Percentiles rank a stretch among this genome's conserved stretches.
These are phyloP conservation scores for Stenogyne calaminthoides DNA, from an alignment of 305 asterid species.

Conservation along the genomic window DNA sequence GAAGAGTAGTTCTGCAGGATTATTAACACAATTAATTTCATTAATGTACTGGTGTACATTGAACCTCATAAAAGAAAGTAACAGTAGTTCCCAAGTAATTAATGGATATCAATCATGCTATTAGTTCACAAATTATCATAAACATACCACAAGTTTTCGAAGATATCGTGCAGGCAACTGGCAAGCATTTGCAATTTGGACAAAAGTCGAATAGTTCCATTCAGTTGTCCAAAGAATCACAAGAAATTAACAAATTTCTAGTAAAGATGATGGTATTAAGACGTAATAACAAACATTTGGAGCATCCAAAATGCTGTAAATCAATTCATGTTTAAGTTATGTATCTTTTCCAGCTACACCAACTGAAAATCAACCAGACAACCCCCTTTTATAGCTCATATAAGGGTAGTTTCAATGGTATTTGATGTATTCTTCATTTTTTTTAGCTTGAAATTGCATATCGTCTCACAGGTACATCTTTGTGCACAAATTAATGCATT, in stretches of 20 bases:
- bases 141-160: background rate
- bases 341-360: background rate
- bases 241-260: background rate
- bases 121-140: background rate
- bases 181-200: too few species aligned
- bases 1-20: conserved; percentile 77
- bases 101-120: background rate
- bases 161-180: background rate
- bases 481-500: background rate
- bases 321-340: background rate
- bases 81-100: background rate
- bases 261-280: too few species aligned
- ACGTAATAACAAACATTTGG: too few species aligned
- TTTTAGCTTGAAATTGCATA: background rate
- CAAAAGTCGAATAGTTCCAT: background rate
- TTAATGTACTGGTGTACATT: background rate
- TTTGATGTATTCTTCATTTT: background rate
- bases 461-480: background rate
- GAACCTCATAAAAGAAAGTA: background rate
- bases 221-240: conserved; percentile 3
- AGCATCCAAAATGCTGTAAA: conserved; percentile 14
- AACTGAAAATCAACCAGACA: background rate
- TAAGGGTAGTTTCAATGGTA: background rate
- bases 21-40: background rate
- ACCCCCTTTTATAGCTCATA: background rate